These are phyloP conservation scores for Stagonosporopsis tanaceti DNA, from an alignment of 2,329 filamentous ascomycete genomes.

Conservation along the genomic window DNA sequence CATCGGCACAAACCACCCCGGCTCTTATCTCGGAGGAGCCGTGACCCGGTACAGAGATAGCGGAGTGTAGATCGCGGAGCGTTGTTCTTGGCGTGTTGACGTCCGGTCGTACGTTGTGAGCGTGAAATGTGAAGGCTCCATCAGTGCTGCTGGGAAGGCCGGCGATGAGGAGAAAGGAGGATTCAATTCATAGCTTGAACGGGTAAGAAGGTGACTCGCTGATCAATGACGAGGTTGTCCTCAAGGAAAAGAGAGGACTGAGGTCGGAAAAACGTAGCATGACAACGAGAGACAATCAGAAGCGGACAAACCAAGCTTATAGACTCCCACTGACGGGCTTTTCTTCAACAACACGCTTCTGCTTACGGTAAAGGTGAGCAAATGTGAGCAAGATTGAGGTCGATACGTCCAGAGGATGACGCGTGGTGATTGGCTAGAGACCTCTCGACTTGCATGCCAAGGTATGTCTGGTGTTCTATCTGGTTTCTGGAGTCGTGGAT, in stretches of 20 bases:
- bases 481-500: conserved; percentile 1
- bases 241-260: background rate
- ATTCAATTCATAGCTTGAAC: background rate
- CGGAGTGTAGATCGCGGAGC: conserved; percentile 15
- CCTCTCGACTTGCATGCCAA: conserved; percentile 13
- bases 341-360: background rate
- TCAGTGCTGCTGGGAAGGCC: background rate
- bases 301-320: background rate
- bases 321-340: background rate
- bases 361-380: conserved; percentile 20
- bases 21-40: conserved; percentile 16
- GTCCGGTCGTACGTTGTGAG: conserved; percentile 2
- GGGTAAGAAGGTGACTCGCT: background rate
- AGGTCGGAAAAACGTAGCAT: background rate
- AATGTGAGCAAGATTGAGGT: conserved; percentile 32
- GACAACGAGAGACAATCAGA: background rate
- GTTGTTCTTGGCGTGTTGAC: conserved; percentile 3
- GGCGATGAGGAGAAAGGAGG: background rate
- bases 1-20: background rate
- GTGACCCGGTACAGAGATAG: conserved; percentile 11
- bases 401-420: conserved; percentile 12
- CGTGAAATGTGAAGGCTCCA: background rate
- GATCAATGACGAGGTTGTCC: background rate
- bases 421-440: conserved; percentile 10
- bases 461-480: conserved; percentile 2